Conservation (phyloP, 495 filamentous ascomycete genomes). For the Trypethelium eluteriae region DNA sequence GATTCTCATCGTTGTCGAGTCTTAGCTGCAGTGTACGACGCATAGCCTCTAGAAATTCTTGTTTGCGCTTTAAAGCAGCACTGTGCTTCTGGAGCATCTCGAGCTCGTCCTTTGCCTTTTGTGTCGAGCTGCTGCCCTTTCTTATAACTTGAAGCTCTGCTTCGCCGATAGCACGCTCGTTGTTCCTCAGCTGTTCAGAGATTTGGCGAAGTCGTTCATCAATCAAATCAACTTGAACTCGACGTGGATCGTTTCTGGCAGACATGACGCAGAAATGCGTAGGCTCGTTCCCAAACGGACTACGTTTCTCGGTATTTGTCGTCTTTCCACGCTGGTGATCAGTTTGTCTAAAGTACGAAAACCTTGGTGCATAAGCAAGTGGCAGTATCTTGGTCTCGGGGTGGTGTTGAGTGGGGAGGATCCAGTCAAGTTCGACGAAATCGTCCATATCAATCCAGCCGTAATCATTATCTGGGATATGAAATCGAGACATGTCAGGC, state of each 20-base stretch:
- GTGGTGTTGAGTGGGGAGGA: constrained; percentile 80
- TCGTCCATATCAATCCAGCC: constrained; percentile 99
- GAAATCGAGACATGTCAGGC: constrained; percentile 77
- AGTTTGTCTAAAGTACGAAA: constrained; percentile 97
- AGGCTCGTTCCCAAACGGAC: constrained; percentile 82
- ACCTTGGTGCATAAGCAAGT: constrained; percentile 80
- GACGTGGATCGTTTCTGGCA: constrained; percentile 78
- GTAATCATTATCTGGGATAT: constrained; percentile 86
- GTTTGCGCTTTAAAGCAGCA: constrained; percentile 61
- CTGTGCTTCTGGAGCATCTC: constrained; percentile 63
- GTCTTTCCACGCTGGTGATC: constrained; percentile 68
- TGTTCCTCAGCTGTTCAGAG: constrained; percentile 64
- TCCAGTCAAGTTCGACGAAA: constrained; percentile 96
- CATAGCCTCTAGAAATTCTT: constrained; percentile 68
- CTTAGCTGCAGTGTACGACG: constrained; percentile 57
- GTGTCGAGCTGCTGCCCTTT: constrained; percentile 45
- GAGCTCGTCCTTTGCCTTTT: constrained; percentile 51
- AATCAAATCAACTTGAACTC: constrained; percentile 81
- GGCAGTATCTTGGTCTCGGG: constrained; percentile 91
- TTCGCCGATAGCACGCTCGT: constrained; percentile 45
- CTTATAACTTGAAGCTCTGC: constrained; percentile 37
- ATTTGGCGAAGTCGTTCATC: constrained; percentile 70
- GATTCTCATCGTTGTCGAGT: constrained; percentile 41
- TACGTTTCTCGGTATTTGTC: constrained; percentile 62
- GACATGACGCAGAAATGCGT: constrained; percentile 96